Base-by-base conservation (phyloP, 257 asterid species). In the Solanum bukasovii region DNA sequence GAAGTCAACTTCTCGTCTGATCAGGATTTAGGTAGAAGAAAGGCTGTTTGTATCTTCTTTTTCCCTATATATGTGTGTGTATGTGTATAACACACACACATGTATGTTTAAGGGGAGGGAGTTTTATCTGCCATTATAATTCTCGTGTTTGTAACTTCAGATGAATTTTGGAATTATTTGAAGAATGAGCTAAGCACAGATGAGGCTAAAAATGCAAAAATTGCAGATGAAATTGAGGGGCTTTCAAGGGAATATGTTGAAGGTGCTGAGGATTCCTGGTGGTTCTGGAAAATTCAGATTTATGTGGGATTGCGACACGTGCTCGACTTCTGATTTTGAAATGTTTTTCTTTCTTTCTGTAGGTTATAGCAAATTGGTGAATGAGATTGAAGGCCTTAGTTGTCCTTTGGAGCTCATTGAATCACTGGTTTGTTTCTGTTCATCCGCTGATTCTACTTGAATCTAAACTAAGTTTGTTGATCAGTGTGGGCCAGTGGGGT, bases 331-430 rank as follows among this genome's bases (percentile, higher is more conserved):
- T 77, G 81, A 38, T 83, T 40, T 78, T 83, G 61, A 59, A 7
- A 16, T 72, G 49, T 42, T 77, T 44, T 13, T 46, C 56, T 44
- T 49, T 49, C 5, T 70, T 14, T 46, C 38, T 44, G 40, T 44
- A 95, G 98, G 95, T 88, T 91, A 91, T 84, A 89, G 85, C 83
- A 88, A 88, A 85, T 86, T 94, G 92, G 98, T 92, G 83, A 38
- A 90, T 88, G 94, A 93, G 90, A 88, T 94, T 88, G 97, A 94
- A 90, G 95, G 91, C 72, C 73, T 96, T 87, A 88, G 91, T 74
- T 91, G 94, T 89, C 89, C 92, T 13, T 88, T 94, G 92, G 94
- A 92, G 29, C 92, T 91, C 86, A 88, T 90, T 56, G 96, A 93
- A 90, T 90, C 93, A 56, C 96, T 93, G 98, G 99, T 94, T 88